A percentile compares a stretch with the other conserved stretches of the same genome.
Evolutionary conservation across 257 asterid species (phyloP).

Genomic region (Solanum ossicruentum): DNA sequence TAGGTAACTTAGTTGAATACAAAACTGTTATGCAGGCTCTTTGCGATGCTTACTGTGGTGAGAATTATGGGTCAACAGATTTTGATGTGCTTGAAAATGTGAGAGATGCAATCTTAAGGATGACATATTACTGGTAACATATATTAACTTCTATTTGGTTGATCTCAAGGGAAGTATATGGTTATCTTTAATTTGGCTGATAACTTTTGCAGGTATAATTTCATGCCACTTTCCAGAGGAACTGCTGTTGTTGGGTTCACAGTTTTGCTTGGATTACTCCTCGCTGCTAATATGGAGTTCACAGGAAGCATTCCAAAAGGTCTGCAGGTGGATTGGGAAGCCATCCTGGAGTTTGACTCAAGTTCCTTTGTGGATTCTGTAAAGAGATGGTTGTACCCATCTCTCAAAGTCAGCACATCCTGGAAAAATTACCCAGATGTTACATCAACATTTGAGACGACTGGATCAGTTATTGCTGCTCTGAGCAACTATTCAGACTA

Average conservation of each 20-base stretch:
- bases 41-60: slow-evolving; percentile 82
- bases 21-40: slow-evolving; percentile 53
- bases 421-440: slow-evolving; percentile 97
- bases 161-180: neutral
- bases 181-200: neutral
- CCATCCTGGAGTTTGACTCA: slow-evolving; percentile 69
- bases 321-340: slow-evolving; percentile 94
- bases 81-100: slow-evolving; percentile 74
- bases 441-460: slow-evolving; percentile 73
- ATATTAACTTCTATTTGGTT: neutral
- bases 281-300: slow-evolving; percentile 96
- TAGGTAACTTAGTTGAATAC: neutral
- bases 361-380: slow-evolving; percentile 36
- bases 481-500: slow-evolving; percentile 67
- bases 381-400: slow-evolving; percentile 76
- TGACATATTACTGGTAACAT: slow-evolving; percentile 85
- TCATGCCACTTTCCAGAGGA: slow-evolving; percentile 84
- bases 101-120: slow-evolving; percentile 65
- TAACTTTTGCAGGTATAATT: slow-evolving; percentile 64
- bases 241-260: slow-evolving; percentile 65
- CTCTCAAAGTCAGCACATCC: slow-evolving; percentile 66
- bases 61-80: slow-evolving; percentile 77
- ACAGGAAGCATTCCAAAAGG: slow-evolving; percentile 87
- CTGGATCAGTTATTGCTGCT: slow-evolving; percentile 84
- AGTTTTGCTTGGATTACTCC: slow-evolving; percentile 76